A percentile compares a stretch with the other conserved stretches of the same genome.
Conservation (phyloP, 768 basidiomycete genomes). For the Porphyrellus cyaneotinctus region DNA sequence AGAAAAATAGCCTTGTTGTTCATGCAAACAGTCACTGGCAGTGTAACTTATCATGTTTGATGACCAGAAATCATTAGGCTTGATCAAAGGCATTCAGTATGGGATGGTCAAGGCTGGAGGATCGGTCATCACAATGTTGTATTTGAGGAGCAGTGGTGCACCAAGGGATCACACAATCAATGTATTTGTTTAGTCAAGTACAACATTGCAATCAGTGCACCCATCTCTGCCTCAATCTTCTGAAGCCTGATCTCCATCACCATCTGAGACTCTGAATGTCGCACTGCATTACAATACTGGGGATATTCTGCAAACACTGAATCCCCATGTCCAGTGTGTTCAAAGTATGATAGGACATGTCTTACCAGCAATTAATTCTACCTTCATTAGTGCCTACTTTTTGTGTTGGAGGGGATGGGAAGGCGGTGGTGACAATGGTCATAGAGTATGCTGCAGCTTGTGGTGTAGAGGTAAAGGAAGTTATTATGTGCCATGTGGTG, state of each 20-base stretch:
- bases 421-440: conserved; percentile 52
- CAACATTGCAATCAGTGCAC: conserved; percentile 5
- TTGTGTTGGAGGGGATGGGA: conserved; percentile 52
- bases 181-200: conserved; percentile 67
- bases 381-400: conserved; percentile 45
- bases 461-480: conserved; percentile 47
- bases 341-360: conserved; percentile 46
- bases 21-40: conserved; percentile 20
- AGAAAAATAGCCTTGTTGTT: too few species aligned
- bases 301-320: conserved; percentile 64
- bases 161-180: conserved; percentile 74
- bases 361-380: conserved; percentile 45
- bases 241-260: neutral
- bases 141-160: conserved; percentile 56
- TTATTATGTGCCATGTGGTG: conserved; percentile 49
- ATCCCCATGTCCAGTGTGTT: conserved; percentile 69
- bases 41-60: conserved; percentile 61
- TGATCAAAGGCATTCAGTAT: conserved; percentile 71
- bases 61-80: conserved; percentile 58
- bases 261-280: conserved; percentile 3
- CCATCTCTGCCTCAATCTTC: neutral
- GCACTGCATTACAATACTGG: conserved; percentile 24
- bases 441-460: conserved; percentile 57
- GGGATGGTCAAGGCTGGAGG: conserved; percentile 60
- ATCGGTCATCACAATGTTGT: conserved; percentile 56